phyloP scores from a whole-genome alignment of 1,284 basidiomycete species.

The Fomes fomentarius region DNA sequence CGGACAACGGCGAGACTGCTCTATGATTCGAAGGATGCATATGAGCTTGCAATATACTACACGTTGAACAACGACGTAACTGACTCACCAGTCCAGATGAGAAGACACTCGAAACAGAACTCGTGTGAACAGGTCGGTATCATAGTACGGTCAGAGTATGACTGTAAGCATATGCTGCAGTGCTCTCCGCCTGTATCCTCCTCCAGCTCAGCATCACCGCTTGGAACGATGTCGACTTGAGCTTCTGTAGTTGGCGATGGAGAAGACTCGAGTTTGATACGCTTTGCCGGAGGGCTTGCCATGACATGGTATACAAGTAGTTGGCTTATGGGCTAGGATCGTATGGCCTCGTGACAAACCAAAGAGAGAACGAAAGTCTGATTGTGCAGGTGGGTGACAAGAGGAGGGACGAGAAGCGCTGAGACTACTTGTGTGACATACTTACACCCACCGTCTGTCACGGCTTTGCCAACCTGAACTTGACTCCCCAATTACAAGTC shows the following conservation, averaged over 20 bases:
- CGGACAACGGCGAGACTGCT: constrained; percentile 79
- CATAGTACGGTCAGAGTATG: constrained; percentile 75
- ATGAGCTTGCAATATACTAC: not conserved
- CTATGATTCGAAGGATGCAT: constrained; percentile 37
- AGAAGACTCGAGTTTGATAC: constrained; percentile 23
- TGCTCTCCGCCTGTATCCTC: constrained; percentile 40
- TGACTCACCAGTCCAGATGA: constrained; percentile 78
- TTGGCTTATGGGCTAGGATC: too few relatives aligned
- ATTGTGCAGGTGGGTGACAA: too few relatives aligned
- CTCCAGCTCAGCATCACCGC: not conserved
- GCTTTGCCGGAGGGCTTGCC: constrained; percentile 28
- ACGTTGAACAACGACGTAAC: constrained; percentile 23
- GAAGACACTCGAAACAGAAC: constrained; percentile 88
- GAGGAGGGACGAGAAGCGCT: too few relatives aligned
- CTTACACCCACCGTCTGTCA: too few relatives aligned
- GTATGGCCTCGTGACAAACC: too few relatives aligned
- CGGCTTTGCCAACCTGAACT: too few relatives aligned
- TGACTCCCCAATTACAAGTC: too few relatives aligned
- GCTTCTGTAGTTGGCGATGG: not conserved
- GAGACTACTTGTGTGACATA: too few relatives aligned
- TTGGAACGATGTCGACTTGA: not conserved
- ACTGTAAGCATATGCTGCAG: constrained; percentile 79
- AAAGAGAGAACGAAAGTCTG: too few relatives aligned
- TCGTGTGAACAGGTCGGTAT: constrained; percentile 84
- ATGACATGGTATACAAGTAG: too few relatives aligned